These are phyloP conservation scores for Nicotiana attenuata DNA, from an alignment of 257 asterid species.

Conservation along the genomic window DNA sequence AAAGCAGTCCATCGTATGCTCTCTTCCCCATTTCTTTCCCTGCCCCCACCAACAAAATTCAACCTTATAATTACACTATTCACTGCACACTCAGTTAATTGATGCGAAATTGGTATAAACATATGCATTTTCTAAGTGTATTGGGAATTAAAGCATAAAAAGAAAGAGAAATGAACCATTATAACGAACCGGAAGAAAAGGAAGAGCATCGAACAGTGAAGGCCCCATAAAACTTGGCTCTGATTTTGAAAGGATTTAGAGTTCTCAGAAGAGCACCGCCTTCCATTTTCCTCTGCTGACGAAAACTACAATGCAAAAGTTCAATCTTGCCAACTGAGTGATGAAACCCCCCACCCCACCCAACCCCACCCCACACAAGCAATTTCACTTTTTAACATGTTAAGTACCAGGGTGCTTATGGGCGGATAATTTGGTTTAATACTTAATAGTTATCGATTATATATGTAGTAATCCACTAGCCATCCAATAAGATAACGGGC, in stretches of 20 bases:
- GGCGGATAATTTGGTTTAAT: no score
- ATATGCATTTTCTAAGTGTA: background rate
- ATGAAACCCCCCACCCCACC: no score
- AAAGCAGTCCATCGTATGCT: constrained; percentile 66
- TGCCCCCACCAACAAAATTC: constrained; percentile 21
- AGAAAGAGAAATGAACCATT: background rate
- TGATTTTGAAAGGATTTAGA: constrained; percentile 48
- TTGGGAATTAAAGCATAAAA: background rate
- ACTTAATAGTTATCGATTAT: no score
- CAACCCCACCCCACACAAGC: no score
- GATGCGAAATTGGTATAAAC: background rate
- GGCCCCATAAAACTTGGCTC: constrained; percentile 29
- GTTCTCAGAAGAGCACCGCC: constrained; percentile 43
- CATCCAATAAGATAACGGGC: no score
- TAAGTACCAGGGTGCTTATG: no score
- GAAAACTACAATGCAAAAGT: background rate
- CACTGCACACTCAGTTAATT: background rate
- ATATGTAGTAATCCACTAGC: no score
- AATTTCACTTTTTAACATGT: no score
- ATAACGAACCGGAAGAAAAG: constrained; percentile 37
- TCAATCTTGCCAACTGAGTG: background rate
- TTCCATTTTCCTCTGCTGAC: constrained; percentile 38
- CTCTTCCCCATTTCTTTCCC: constrained; percentile 33
- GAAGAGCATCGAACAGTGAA: constrained; percentile 38
- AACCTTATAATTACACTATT: background rate